phyloP scores from a whole-genome alignment of 495 filamentous ascomycete genomes.

The Penicillium steckii region DNA sequence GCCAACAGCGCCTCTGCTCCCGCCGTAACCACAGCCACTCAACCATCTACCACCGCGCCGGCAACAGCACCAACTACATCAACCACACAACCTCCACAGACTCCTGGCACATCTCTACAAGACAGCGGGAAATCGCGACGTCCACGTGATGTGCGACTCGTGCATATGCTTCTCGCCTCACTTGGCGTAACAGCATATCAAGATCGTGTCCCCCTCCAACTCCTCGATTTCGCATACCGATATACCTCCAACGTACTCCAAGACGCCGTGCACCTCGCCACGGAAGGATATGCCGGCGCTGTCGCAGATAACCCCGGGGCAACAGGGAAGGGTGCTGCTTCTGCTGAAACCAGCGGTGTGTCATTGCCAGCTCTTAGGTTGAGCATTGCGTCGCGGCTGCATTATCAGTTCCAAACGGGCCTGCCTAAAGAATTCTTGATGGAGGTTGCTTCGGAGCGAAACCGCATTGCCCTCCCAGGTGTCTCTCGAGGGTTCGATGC shows the following conservation, averaged over 20 bases:
- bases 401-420: conserved; percentile 62
- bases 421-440: conserved; percentile 83
- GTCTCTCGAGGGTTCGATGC: conserved; percentile 65
- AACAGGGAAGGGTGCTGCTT: conserved; percentile 20
- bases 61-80: conserved; percentile 25
- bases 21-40: conserved; percentile 20
- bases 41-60: conserved; percentile 9
- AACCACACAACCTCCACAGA: conserved; percentile 35
- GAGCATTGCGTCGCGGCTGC: conserved; percentile 61
- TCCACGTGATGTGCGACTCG: conserved; percentile 84
- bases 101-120: conserved; percentile 54
- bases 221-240: conserved; percentile 96
- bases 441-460: conserved; percentile 79
- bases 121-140: conserved; percentile 66
- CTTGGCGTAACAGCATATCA: conserved; percentile 89
- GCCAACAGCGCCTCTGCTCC: conserved; percentile 22
- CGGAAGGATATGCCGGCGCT: conserved; percentile 50
- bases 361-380: conserved; percentile 58
- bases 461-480: conserved; percentile 74
- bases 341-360: conserved; percentile 44
- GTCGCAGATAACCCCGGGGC: conserved; percentile 20
- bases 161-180: conserved; percentile 86
- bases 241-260: conserved; percentile 56
- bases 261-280: conserved; percentile 51
- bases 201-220: conserved; percentile 87